A percentile compares a stretch with the other conserved stretches of the same genome.
These are phyloP conservation scores for Colletotrichum horii DNA, from an alignment of 2,329 filamentous ascomycete species.

Conservation along the genomic window DNA sequence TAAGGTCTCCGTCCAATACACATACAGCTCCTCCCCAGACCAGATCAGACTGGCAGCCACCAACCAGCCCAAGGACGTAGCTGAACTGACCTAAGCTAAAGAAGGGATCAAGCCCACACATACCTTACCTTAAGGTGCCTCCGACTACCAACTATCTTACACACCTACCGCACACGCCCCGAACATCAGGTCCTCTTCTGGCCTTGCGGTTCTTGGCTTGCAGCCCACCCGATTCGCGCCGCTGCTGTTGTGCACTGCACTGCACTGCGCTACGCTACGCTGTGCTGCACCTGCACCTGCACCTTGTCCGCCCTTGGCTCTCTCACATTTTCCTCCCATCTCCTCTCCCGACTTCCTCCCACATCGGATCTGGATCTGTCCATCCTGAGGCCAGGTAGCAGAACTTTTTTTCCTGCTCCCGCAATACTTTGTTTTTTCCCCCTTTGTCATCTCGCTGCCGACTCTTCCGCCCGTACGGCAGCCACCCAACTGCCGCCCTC, in stretches of 20 bases:
- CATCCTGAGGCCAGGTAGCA: background rate
- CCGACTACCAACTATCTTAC: background rate
- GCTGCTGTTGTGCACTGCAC: background rate
- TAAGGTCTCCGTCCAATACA: background rate
- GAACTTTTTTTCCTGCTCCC: background rate
- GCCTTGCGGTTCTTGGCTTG: background rate
- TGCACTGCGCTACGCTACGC: background rate
- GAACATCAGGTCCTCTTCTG: background rate
- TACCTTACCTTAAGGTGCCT: background rate
- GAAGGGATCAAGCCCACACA: background rate
- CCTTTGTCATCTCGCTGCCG: background rate
- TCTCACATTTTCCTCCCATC: slow-evolving; percentile 3
- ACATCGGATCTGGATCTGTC: slow-evolving; percentile 6
- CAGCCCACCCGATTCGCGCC: background rate
- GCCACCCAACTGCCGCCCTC: background rate
- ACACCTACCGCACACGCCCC: background rate
- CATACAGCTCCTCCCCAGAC: background rate
- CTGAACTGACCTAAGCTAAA: background rate
- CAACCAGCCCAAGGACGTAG: background rate
- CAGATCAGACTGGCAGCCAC: background rate
- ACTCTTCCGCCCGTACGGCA: background rate
- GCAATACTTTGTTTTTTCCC: background rate
- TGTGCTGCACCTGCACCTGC: background rate
- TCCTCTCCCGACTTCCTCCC: slow-evolving; percentile 15
- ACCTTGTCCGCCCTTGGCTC: background rate